phyloP scores from a whole-genome alignment of 1,284 basidiomycete species.

The Inonotus obliquus region DNA sequence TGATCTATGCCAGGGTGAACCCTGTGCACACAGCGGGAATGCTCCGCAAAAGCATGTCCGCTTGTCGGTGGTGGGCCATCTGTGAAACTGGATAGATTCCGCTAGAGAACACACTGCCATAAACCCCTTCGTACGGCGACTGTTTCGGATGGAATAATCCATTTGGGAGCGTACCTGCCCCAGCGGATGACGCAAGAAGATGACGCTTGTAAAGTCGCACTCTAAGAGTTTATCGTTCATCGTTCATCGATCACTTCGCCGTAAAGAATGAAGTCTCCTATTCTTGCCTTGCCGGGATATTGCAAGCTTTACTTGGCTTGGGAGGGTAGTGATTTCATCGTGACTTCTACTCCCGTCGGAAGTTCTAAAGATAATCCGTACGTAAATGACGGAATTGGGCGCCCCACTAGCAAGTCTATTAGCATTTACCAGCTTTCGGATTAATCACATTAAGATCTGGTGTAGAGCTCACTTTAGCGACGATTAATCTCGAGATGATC shows the following conservation, averaged over 20 bases:
- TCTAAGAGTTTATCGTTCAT: neutral
- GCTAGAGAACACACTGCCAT: no score
- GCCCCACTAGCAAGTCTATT: neutral
- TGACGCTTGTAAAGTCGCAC: no score
- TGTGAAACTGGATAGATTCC: no score
- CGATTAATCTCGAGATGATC: neutral
- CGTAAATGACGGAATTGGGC: neutral
- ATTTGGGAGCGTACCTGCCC: no score
- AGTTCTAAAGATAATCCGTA: neutral
- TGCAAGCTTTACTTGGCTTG: neutral
- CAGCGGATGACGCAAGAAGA: no score
- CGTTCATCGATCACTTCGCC: neutral
- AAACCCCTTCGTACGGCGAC: no score
- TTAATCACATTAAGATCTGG: neutral
- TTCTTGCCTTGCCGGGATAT: neutral
- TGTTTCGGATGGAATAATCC: no score
- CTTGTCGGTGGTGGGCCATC: no score
- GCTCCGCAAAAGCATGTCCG: no score
- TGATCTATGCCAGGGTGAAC: no score
- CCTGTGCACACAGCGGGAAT: no score
- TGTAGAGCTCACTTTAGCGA: neutral
- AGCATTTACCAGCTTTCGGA: neutral
- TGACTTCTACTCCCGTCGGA: neutral
- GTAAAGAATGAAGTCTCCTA: neutral
- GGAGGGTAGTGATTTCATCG: neutral